phyloP scores from a whole-genome alignment of 2,329 filamentous ascomycete genomes.

The Amylocarpus encephaloides region DNA sequence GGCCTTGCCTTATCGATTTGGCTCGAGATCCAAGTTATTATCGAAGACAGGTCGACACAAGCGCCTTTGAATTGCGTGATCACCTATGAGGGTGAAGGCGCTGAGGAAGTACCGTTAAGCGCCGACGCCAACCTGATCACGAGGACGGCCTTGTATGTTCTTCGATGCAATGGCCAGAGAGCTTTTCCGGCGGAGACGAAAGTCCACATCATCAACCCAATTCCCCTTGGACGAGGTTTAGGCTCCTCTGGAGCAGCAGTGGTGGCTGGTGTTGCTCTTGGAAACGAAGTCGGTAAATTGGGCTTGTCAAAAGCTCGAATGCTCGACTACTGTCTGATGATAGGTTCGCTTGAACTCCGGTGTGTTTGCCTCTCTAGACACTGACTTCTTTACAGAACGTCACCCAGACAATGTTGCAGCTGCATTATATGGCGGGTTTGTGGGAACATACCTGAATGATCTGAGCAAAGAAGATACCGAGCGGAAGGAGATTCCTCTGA shows the following conservation, averaged over 20 bases:
- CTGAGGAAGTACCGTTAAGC: conserved; percentile 69
- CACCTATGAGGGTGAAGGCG: conserved; percentile 75
- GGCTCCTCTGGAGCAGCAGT: conserved; percentile 96
- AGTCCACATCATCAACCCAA: conserved; percentile 92
- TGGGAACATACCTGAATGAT: conserved; percentile 93
- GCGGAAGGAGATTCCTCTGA: conserved; percentile 86
- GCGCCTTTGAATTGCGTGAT: conserved; percentile 77
- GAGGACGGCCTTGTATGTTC: conserved; percentile 85
- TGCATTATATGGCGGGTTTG: conserved; percentile 90
- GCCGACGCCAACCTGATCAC: conserved; percentile 90
- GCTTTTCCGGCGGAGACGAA: conserved; percentile 80
- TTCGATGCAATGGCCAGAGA: conserved; percentile 83
- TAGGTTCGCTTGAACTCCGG: conserved; percentile 48
- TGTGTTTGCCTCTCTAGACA: not conserved
- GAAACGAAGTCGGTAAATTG: conserved; percentile 79
- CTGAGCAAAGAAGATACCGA: conserved; percentile 83
- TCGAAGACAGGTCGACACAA: conserved; percentile 50
- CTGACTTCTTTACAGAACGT: conserved; percentile 47
- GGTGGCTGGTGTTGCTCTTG: conserved; percentile 89
- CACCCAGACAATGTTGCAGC: conserved; percentile 95
- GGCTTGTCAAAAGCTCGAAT: conserved; percentile 72
- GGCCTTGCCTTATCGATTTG: conserved; percentile 90
- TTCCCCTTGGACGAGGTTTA: conserved; percentile 83
- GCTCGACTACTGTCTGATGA: conserved; percentile 97
- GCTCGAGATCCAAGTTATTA: conserved; percentile 79